Percentiles rank a stretch among this genome's conserved stretches.
Evolutionary conservation across 129 eudicot species (phyloP).

Genomic region (Logfia minima): DNA sequence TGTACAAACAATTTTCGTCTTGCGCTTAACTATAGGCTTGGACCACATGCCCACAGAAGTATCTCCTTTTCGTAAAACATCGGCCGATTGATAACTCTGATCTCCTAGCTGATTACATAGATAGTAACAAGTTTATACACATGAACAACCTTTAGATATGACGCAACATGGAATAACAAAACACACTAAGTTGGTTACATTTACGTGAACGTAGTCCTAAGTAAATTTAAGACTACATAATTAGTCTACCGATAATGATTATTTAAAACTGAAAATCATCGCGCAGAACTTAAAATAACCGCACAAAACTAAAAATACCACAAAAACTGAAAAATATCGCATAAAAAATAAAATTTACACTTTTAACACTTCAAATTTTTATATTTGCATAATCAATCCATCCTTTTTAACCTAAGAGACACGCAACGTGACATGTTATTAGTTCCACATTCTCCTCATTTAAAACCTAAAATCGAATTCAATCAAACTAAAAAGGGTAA

Average conservation of each 20-base stretch:
- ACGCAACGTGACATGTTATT: neutral
- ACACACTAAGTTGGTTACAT: neutral
- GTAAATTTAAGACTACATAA: too few species aligned
- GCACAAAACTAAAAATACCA: too few species aligned
- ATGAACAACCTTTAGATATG: too few species aligned
- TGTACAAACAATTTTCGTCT: constrained; percentile 96
- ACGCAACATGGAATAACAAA: neutral
- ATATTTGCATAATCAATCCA: neutral
- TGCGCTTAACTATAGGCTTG: constrained; percentile 83
- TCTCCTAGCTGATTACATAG: constrained; percentile 46
- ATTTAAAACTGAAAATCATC: neutral
- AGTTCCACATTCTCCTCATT: neutral
- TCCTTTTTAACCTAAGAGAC: neutral
- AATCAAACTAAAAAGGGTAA: neutral
- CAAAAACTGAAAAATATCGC: too few species aligned
- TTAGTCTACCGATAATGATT: too few species aligned
- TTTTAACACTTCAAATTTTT: too few species aligned
- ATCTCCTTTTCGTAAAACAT: constrained; percentile 46
- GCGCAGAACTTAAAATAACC: neutral
- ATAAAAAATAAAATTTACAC: neutral
- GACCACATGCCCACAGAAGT: constrained; percentile 61
- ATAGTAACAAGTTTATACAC: neutral
- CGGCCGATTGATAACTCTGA: constrained; percentile 42
- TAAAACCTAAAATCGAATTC: neutral
- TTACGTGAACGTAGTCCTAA: too few species aligned